These are phyloP conservation scores for Fusarium aywerte DNA, from an alignment of 2,329 filamentous ascomycete genomes.

Conservation along the genomic window DNA sequence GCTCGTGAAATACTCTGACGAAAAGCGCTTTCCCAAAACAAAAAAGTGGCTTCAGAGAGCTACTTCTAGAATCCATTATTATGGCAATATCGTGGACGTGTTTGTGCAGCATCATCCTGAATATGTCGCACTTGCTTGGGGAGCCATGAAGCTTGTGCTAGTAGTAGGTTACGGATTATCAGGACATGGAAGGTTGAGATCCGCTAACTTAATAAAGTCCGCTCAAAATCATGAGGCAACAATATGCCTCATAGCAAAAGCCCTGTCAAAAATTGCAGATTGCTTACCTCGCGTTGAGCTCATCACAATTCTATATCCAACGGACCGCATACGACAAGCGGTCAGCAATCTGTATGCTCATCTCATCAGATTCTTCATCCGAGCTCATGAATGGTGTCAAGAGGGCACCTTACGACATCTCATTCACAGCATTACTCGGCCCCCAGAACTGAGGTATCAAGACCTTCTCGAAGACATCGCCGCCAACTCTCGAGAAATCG, in stretches of 20 bases:
- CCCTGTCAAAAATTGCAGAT: background rate
- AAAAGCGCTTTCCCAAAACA: background rate
- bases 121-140: background rate
- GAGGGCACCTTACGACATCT: background rate
- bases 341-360: background rate
- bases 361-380: background rate
- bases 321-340: background rate
- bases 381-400: background rate
- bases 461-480: background rate
- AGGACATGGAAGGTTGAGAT: accelerated
- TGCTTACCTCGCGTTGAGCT: background rate
- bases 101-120: background rate
- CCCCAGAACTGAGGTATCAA: background rate
- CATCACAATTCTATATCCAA: background rate
- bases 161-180: background rate
- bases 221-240: background rate
- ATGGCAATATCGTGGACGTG: background rate
- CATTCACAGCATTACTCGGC: background rate
- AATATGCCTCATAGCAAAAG: background rate
- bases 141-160: background rate
- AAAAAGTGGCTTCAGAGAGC: background rate
- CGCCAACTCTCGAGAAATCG: background rate
- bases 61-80: background rate
- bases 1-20: background rate
- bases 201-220: background rate